phyloP scores from a whole-genome alignment of 345 rosid species.

The Brassica rapa region DNA sequence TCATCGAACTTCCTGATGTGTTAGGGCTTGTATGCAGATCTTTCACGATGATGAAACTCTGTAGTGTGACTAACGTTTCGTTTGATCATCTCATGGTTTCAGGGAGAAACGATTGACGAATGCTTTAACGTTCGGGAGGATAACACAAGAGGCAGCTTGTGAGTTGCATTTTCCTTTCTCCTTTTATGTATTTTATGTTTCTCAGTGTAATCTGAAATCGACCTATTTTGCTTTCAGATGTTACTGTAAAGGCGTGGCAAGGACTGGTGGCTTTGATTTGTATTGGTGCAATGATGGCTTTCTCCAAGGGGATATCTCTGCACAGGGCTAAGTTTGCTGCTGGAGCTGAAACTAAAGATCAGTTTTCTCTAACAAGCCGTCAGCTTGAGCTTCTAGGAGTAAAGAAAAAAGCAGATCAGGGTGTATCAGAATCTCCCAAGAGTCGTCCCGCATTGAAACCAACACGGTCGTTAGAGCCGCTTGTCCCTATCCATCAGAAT shows the following conservation, averaged over 20 bases:
- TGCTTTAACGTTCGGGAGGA: slow-evolving; percentile 46
- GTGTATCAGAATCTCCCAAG: slow-evolving; percentile 50
- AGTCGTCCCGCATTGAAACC: slow-evolving; percentile 69
- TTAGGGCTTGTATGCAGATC: background rate
- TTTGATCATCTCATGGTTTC: slow-evolving; percentile 31
- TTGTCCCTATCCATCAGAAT: slow-evolving; percentile 81
- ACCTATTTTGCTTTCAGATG: slow-evolving; percentile 47
- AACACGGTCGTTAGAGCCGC: slow-evolving; percentile 57
- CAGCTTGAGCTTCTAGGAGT: slow-evolving; percentile 78
- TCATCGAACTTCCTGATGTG: slow-evolving; percentile 11
- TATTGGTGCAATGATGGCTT: slow-evolving; percentile 58
- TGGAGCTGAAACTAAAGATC: slow-evolving; percentile 44
- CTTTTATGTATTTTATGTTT: slow-evolving; percentile 7
- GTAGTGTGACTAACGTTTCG: background rate
- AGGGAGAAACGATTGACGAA: slow-evolving; percentile 67
- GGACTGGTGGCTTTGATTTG: slow-evolving; percentile 52
- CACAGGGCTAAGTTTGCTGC: slow-evolving; percentile 40
- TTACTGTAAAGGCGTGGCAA: slow-evolving; percentile 55
- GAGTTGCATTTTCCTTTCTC: slow-evolving; percentile 44
- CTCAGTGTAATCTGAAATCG: background rate
- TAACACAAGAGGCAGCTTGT: slow-evolving; percentile 71
- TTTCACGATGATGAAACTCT: slow-evolving; percentile 2
- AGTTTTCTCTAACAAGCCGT: slow-evolving; percentile 54
- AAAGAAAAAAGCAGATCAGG: slow-evolving; percentile 61
- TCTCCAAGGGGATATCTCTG: slow-evolving; percentile 63